Base-by-base conservation (phyloP, 2,329 filamentous ascomycete genomes). In the Penicillium expansum region DNA sequence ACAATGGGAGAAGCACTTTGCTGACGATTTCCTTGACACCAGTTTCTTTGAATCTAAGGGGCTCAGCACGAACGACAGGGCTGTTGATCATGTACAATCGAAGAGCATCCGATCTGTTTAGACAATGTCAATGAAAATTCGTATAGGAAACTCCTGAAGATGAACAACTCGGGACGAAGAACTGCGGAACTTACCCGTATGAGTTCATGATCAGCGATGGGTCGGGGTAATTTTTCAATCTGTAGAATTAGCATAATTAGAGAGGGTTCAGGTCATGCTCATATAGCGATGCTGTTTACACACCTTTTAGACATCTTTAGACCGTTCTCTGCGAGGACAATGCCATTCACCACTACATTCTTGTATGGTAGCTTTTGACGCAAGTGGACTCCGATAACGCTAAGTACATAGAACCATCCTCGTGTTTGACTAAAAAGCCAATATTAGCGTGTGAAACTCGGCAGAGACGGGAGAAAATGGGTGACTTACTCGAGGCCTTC, bases 51-150 rank as follows among this genome's bases (percentile, higher is more conserved):
- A 97, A 97, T 8, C 91, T 83, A 48, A 97, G 80, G 20, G 92
- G 91, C 75, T 97, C 92, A 1, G 91, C 93, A 55, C 92, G 86
- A 27, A 97, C 93, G 30, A 97, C 93, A 0, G 93, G 93, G 0
- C 92, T 97, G 77, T 96, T 97, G 77, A 97, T 97, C 69, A 97
- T 83, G 71, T 97, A 97, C n/a, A 97, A 82, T 54, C 93, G 88
- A 48, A 97, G 84, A 30, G 93, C 92, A 77, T 97, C 93, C 1
- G 92, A 92, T 20, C 93, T 52, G 20, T 32, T 29, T 20, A n/a
- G 8, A 22, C 4, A 38, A 30, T 14, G 32, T 52, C 20, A 52
- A 22, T 30, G 14, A 35, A 6, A 47, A 18, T 32, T 32, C 20
- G 22, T 14, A 11, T 48, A n/a, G n/a, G 20, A 16, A 48, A 35